Base-by-base conservation (phyloP, 129 eudicot genomes). In the Oenanthe sinensis region DNA sequence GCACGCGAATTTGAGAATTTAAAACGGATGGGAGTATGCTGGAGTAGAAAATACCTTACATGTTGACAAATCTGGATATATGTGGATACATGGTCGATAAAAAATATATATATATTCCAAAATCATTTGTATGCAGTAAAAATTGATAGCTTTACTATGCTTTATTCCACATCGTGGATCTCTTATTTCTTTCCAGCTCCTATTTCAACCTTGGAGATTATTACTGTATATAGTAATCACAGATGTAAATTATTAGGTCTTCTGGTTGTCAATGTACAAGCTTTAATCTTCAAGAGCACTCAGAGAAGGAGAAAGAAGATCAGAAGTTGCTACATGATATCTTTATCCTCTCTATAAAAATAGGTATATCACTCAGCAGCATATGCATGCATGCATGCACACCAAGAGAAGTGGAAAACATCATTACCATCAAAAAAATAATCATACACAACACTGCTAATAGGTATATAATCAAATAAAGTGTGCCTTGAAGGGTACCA, bases 401-500 rank as follows among this genome's bases (percentile, higher is more conserved):
- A 26, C 3, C 33, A 43, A 72, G 28, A 22, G 14, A 39, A 70
- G 0, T 70, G 28, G 1, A 70, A 36, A 70, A 20, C 12, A 17
- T 36, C 11, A 17, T 19, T 15, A 70, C 46, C 24, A 71, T 10
- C 5, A 2, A 40, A 20, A 72, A 11, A 12, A 4, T 0, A 42
- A 72, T 72, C 8, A 43, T 42, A 13, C 20, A 20, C 6, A 71
- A 37, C 70, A 71, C 22, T 72, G 76, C 77, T 39, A 17, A 71
- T 54, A 36, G 52, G 8, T 72, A 75, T 47, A 20, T 15, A 74
- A 26, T 74, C 37, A 33, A 72, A 44, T 54, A 54, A 24, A 54
- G n/a, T 39, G 28, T 54, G 45, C 8, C 75, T 75, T 50, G 52
- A 75, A 30, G 19, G 70, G 47, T 88, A 95, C 98, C 98, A 16